These are phyloP conservation scores for Phialophora macrospora DNA, from an alignment of 2,329 filamentous ascomycete species.

Conservation along the genomic window DNA sequence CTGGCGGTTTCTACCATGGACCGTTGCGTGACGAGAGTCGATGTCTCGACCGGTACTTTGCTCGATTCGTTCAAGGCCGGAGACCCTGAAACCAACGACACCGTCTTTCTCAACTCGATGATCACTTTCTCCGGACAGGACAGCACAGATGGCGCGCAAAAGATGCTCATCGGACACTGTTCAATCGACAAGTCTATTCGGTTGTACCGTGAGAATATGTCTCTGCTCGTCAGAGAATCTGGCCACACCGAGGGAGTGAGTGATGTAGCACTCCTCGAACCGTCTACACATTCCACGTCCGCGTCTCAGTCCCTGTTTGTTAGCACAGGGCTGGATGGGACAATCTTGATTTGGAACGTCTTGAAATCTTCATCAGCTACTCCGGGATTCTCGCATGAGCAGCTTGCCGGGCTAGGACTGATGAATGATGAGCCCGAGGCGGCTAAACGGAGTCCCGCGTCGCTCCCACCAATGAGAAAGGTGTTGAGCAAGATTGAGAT, in stretches of 20 bases:
- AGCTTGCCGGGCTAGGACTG: conserved; percentile 40
- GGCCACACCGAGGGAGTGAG: conserved; percentile 94
- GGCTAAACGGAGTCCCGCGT: conserved; percentile 57
- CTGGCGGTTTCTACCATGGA: conserved; percentile 67
- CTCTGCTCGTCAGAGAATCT: conserved; percentile 85
- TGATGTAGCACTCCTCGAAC: conserved; percentile 73
- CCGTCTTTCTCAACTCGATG: conserved; percentile 81
- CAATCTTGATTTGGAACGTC: conserved; percentile 77
- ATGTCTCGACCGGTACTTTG: conserved; percentile 70
- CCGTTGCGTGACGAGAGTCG: conserved; percentile 63
- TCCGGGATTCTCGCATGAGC: conserved; percentile 40
- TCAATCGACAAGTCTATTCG: conserved; percentile 95
- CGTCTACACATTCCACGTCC: conserved; percentile 55
- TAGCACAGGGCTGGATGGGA: conserved; percentile 78
- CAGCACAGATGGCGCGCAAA: conserved; percentile 46
- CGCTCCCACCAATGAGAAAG: conserved; percentile 76
- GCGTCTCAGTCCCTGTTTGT: conserved; percentile 59
- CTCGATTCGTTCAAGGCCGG: conserved; percentile 78
- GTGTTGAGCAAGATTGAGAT: conserved; percentile 87
- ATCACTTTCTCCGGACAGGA: conserved; percentile 60
- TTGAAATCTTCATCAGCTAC: conserved; percentile 45
- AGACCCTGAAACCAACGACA: conserved; percentile 78
- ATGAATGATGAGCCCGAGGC: conserved; percentile 46
- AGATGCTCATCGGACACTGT: conserved; percentile 82
- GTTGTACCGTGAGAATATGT: conserved; percentile 80